Percentiles rank a stretch among this genome's conserved stretches.
Conservation (phyloP, 495 filamentous ascomycete genomes). For the Penicillium cosmopolitanum region DNA sequence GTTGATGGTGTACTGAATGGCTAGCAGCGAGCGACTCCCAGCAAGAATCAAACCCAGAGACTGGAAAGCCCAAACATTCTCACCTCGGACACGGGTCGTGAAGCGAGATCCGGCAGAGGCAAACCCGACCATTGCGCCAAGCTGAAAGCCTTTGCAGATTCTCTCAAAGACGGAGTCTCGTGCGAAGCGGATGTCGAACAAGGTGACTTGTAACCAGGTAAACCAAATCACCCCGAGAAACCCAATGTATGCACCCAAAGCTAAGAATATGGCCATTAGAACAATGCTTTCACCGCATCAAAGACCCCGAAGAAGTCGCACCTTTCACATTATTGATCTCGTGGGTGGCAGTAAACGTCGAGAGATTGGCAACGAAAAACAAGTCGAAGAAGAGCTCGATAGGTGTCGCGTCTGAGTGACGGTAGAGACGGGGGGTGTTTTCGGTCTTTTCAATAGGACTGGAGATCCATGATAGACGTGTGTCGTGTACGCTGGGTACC, state of each 20-base stretch:
- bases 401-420: conserved; percentile 51
- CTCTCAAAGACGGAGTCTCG: conserved; percentile 69
- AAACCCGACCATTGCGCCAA: conserved; percentile 67
- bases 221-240: conserved; percentile 73
- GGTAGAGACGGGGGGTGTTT: conserved; percentile 31
- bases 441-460: conserved; percentile 35
- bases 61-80: conserved; percentile 49
- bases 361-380: conserved; percentile 70
- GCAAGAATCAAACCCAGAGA: conserved; percentile 60
- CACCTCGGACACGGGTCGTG: conserved; percentile 46
- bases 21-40: conserved; percentile 58
- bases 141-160: conserved; percentile 63
- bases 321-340: conserved; percentile 53
- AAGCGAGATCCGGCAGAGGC: conserved; percentile 63
- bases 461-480: conserved; percentile 33
- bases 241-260: conserved; percentile 57
- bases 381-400: conserved; percentile 71
- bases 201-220: conserved; percentile 69
- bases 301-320: conserved; percentile 11
- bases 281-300: neutral
- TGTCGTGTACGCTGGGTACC: neutral
- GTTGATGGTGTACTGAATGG: conserved; percentile 60
- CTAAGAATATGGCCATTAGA: conserved; percentile 22
- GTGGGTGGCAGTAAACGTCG: conserved; percentile 62
- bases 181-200: conserved; percentile 72